A percentile compares a stretch with the other conserved stretches of the same genome.
phyloP scores from a whole-genome alignment of 345 rosid species.

The Aurinia saxatilis region DNA sequence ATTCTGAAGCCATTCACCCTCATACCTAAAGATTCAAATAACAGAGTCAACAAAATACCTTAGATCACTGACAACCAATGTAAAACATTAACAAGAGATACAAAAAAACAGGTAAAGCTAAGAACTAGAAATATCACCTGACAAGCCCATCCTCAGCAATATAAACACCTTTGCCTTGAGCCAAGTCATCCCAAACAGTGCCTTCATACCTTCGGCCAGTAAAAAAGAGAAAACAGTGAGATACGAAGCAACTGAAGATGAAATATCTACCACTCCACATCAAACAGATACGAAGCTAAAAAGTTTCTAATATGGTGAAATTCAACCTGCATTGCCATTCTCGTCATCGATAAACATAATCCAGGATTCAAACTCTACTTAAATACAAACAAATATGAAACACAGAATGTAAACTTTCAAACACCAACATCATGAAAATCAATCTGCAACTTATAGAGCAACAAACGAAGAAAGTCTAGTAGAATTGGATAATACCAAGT shows the following conservation, averaged over 20 bases:
- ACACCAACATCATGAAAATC: neutral
- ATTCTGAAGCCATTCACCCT: slow-evolving; percentile 95
- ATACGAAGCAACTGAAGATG: slow-evolving; percentile 1
- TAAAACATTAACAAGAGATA: neutral
- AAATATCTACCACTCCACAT: slow-evolving; percentile 6
- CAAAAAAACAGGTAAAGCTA: neutral
- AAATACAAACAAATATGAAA: neutral
- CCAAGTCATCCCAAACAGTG: slow-evolving; percentile 91
- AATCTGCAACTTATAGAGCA: slow-evolving; percentile 3
- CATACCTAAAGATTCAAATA: slow-evolving; percentile 48
- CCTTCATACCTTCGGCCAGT: slow-evolving; percentile 72
- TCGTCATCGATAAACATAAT: too few relatives aligned
- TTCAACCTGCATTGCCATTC: neutral
- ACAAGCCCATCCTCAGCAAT: slow-evolving; percentile 72
- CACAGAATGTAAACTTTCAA: neutral
- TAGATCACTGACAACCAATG: neutral
- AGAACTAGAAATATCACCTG: slow-evolving; percentile 37
- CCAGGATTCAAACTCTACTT: neutral
- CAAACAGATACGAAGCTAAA: neutral
- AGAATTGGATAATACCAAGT: too few relatives aligned
- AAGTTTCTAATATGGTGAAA: neutral
- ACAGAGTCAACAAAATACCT: too few relatives aligned
- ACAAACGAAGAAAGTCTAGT: slow-evolving; percentile 1
- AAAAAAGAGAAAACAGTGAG: neutral
- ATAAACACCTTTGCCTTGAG: slow-evolving; percentile 95